Percentiles rank a stretch among this genome's conserved stretches.
These are phyloP conservation scores for Strobilomyces confusus DNA, from an alignment of 768 basidiomycete species.

Conservation along the genomic window DNA sequence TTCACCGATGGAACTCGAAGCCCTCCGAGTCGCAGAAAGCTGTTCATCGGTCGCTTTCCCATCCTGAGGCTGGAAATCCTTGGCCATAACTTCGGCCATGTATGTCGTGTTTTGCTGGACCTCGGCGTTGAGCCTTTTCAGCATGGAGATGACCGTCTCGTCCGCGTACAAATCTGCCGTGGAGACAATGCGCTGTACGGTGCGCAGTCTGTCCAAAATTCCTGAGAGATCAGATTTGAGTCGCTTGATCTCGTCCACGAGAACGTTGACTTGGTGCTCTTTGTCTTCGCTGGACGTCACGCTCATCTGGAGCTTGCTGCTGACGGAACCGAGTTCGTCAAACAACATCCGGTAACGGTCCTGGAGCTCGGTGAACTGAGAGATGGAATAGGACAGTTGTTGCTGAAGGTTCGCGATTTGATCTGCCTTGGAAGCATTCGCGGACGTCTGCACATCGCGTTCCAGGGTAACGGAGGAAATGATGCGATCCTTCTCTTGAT, in stretches of 20 bases:
- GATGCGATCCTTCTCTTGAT: too few relatives aligned
- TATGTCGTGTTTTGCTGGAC: constrained; percentile 5
- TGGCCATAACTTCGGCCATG: constrained; percentile 2
- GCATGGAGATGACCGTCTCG: neutral
- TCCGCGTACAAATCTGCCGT: constrained; percentile 6
- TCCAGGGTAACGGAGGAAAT: too few relatives aligned
- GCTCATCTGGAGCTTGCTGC: too few relatives aligned
- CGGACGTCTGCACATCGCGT: too few relatives aligned
- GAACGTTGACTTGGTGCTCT: too few relatives aligned
- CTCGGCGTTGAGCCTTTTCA: constrained; percentile 14
- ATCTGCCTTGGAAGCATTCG: too few relatives aligned
- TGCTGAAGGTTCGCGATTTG: too few relatives aligned
- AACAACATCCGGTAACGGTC: too few relatives aligned
- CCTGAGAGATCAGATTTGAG: neutral
- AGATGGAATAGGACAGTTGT: too few relatives aligned
- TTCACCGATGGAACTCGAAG: neutral
- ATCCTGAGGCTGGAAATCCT: neutral
- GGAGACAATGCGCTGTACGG: neutral
- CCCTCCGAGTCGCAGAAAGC: neutral
- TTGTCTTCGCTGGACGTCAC: too few relatives aligned
- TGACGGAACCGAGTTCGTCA: too few relatives aligned
- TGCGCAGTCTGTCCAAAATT: neutral
- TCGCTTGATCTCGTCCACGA: neutral
- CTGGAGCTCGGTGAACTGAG: too few relatives aligned
- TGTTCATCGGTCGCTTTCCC: neutral